Base-by-base conservation (phyloP, 2,329 filamentous ascomycete genomes). In the Triangularia verruculosa region DNA sequence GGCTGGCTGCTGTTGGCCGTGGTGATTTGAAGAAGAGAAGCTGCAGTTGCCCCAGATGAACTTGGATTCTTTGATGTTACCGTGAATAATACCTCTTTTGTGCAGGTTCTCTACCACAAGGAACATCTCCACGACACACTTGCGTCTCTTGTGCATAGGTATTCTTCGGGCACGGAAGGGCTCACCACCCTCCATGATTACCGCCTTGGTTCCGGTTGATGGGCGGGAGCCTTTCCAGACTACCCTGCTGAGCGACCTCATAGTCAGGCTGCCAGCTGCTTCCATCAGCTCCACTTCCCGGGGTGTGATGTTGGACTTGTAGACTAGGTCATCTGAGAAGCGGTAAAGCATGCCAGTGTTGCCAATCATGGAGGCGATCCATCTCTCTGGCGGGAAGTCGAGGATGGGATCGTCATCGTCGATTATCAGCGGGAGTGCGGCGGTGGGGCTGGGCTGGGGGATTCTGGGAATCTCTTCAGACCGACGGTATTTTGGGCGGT, bases 111-210 rank as follows among this genome's bases (percentile, higher is more conserved):
- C 61, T 2, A 66, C 25, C 3, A 66, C 32, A 4, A 54, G 25
- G 27, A 69, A 73, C 8, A 53, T 30, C 7, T 67, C 61, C 1
- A 72, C 8, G 0, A 73, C 70, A 4, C 74, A 57, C 68, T 72
- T 69, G 54, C 70, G 72, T 20, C 72, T 67, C 27, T 67, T 71
- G 58, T 74, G 72, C 28, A 68, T 17, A 6, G 57, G 43, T 12
- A 66, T 52, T 6, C 62, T 56, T 2, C 7, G 22, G 12, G 25
- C 53, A 8, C 47, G 34, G 32, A 66, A 66, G 7, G 24, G 58
- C 9, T 54, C 55, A 12, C 64, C 64, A 11, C 34, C 47, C n/a
- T 66, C 64, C 61, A 66, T 66, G 11, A 66, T 63, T 9, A 63
- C 55, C 8, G 58, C 61, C 27, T 66, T 66, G 28, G 61, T 66